Percentiles rank a stretch among this genome's conserved stretches.
phyloP scores from a whole-genome alignment of 2,329 filamentous ascomycete species.

The Ophiosphaerella herpotricha region DNA sequence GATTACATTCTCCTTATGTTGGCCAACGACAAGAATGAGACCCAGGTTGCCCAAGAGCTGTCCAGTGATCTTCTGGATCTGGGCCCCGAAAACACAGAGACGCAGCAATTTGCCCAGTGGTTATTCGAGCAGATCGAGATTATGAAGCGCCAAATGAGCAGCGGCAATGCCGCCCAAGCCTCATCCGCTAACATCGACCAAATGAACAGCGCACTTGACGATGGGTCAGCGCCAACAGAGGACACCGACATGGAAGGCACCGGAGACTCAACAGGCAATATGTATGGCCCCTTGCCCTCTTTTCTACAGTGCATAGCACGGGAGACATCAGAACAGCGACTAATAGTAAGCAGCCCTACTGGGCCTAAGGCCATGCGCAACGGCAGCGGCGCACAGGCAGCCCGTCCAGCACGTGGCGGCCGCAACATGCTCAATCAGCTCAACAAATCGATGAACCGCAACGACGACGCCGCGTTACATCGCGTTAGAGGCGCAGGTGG shows the following conservation, averaged over 20 bases:
- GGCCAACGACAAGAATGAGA: constrained; percentile 89
- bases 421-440: constrained; percentile 87
- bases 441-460: constrained; percentile 79
- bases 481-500: constrained; percentile 74
- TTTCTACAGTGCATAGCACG: background rate
- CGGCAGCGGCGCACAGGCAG: constrained; percentile 51
- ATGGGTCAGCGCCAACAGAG: constrained; percentile 43
- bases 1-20: constrained; percentile 99
- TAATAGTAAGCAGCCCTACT: constrained; percentile 73
- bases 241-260: constrained; percentile 76
- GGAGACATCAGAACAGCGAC: constrained; percentile 5
- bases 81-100: constrained; percentile 79
- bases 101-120: constrained; percentile 85
- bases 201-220: constrained; percentile 27
- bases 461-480: constrained; percentile 75
- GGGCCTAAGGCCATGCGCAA: constrained; percentile 95
- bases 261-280: constrained; percentile 48
- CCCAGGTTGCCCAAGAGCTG: constrained; percentile 86
- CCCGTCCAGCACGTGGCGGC: constrained; percentile 51
- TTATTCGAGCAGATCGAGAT: constrained; percentile 83
- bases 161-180: constrained; percentile 34
- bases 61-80: constrained; percentile 84
- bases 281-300: constrained; percentile 40
- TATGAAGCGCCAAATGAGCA: constrained; percentile 66
- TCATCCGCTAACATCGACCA: constrained; percentile 24